Evolutionary conservation across 495 filamentous ascomycete genomes (phyloP).

Genomic region (Cercophora scortea): DNA sequence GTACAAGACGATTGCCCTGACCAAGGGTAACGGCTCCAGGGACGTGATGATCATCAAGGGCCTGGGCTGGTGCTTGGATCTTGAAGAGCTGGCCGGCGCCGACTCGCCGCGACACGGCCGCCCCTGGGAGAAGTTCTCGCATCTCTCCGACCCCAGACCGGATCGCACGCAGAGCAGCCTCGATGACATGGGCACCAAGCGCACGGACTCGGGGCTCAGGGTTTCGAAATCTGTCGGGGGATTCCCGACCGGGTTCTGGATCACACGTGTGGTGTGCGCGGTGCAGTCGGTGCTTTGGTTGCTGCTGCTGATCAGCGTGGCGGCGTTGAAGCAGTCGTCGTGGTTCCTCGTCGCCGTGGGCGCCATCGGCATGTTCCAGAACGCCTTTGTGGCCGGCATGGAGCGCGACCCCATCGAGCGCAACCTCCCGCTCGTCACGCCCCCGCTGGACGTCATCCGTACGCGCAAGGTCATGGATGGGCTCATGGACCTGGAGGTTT

Average conservation of each 20-base stretch:
- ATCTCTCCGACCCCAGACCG: background rate
- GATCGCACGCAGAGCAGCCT: too few relatives aligned
- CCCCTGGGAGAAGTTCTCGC: background rate
- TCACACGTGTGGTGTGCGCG: background rate
- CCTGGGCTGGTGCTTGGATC: constrained; percentile 29
- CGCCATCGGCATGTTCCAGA: constrained; percentile 40
- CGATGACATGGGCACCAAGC: too few relatives aligned
- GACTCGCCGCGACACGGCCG: background rate
- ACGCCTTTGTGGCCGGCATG: constrained; percentile 29
- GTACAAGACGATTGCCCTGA: constrained; percentile 28
- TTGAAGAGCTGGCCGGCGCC: constrained; percentile 36
- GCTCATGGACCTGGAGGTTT: background rate
- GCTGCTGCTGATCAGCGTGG: constrained; percentile 28
- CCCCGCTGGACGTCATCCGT: constrained; percentile 18
- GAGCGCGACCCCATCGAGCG: constrained; percentile 17
- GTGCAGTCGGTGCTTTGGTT: constrained; percentile 31
- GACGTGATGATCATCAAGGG: constrained; percentile 37
- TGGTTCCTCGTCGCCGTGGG: constrained; percentile 41
- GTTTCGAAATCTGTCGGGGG: background rate
- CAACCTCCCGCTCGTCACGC: constrained; percentile 9
- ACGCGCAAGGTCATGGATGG: constrained; percentile 25
- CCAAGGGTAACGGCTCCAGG: constrained; percentile 36
- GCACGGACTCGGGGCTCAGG: too few relatives aligned
- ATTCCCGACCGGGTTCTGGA: background rate
- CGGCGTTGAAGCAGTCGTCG: constrained; percentile 24